Evolutionary conservation across 352 stramenopile genomes (phyloP).

Genomic region (Globisporangium cylindrosporum): DNA sequence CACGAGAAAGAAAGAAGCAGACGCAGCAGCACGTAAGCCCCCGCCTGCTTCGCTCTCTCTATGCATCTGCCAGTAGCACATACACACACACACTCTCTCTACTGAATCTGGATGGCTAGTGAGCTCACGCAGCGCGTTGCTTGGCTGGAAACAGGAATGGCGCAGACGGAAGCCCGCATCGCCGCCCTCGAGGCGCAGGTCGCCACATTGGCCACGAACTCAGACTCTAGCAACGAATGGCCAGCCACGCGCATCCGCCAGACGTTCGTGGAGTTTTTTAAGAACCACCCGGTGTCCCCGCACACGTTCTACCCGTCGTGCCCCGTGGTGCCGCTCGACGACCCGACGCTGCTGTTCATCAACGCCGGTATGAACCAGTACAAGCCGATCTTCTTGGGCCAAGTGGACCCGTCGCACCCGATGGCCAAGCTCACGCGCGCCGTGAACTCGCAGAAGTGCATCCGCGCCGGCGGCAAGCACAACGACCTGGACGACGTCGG

Average conservation of each 20-base stretch:
- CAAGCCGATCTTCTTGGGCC: slow-evolving; percentile 99
- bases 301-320: slow-evolving; percentile 97
- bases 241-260: slow-evolving; percentile 94
- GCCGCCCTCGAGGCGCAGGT: slow-evolving; percentile 20
- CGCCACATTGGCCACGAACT: slow-evolving; percentile 18
- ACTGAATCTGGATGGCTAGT: not conserved
- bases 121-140: slow-evolving; percentile 32
- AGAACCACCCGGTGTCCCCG: slow-evolving; percentile 67
- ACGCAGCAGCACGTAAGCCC: slow-evolving; percentile 2
- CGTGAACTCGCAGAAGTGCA: slow-evolving; percentile 99
- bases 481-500: slow-evolving; percentile 99
- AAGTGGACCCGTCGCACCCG: slow-evolving; percentile 92
- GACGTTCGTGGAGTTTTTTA: slow-evolving; percentile 98
- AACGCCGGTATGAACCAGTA: slow-evolving; percentile 99
- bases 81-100: not conserved
- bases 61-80: not conserved
- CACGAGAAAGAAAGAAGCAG: not conserved
- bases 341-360: slow-evolving; percentile 98
- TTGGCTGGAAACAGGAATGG: slow-evolving; percentile 27
- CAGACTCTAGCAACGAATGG: slow-evolving; percentile 63
- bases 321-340: slow-evolving; percentile 95
- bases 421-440: slow-evolving; percentile 92
- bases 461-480: slow-evolving; percentile 98
- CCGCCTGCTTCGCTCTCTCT: not conserved
- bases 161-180: slow-evolving; percentile 22